Conservation (phyloP, 164 flowering plant species). For the Stephania cephalantha region DNA sequence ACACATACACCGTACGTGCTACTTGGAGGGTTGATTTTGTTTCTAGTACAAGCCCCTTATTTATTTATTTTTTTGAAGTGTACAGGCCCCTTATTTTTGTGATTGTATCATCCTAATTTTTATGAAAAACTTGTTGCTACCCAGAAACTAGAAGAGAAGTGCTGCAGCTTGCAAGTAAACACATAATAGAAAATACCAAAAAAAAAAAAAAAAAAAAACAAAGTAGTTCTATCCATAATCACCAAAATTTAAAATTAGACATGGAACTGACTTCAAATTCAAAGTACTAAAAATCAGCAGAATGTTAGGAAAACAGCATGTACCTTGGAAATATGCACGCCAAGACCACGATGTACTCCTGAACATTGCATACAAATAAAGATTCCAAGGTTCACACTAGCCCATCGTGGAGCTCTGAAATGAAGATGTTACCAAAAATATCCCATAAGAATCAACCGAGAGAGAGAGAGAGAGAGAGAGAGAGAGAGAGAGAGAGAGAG, state of each 20-base stretch:
- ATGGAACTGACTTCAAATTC: not conserved
- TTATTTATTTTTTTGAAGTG: no score
- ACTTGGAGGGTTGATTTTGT: no score
- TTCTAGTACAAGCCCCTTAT: no score
- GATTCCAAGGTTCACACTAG: conserved; percentile 80
- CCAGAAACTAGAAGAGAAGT: not conserved
- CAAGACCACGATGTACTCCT: conserved; percentile 78
- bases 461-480: not conserved
- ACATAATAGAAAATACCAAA: not conserved
- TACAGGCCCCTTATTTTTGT: no score
- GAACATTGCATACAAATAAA: conserved; percentile 87
- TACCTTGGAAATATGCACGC: conserved; percentile 85
- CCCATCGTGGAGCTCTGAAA: conserved; percentile 83
- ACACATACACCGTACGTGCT: no score
- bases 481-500: not conserved
- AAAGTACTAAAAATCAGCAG: not conserved
- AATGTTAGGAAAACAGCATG: not conserved
- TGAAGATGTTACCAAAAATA: not conserved
- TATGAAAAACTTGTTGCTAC: no score
- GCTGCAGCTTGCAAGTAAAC: not conserved
- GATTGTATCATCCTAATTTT: no score
- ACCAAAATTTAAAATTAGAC: not conserved
- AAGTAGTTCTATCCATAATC: not conserved
- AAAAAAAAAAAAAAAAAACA: no score
- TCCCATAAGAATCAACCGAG: not conserved